Evolutionary conservation across 2,329 filamentous ascomycete species (phyloP).

Genomic region (Mycosphaerella sp.): DNA sequence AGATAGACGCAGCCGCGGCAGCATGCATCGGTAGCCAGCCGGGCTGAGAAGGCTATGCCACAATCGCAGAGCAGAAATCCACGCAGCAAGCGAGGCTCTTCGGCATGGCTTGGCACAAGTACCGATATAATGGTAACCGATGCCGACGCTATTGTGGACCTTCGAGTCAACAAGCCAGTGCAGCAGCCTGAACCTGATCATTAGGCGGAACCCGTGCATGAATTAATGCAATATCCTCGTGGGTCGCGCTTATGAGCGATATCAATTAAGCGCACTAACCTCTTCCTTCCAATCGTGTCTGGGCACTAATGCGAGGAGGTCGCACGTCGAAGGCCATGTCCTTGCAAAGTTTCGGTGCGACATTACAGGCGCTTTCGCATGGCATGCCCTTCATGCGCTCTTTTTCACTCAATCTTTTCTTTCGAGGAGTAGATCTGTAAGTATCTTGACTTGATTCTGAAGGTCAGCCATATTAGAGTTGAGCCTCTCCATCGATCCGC

Average conservation of each 20-base stretch:
- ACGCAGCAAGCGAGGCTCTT: constrained; percentile 7
- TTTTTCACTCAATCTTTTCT: constrained; percentile 4
- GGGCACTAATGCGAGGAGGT: neutral
- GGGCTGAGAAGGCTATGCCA: constrained; percentile 19
- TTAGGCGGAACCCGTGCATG: constrained; percentile 4
- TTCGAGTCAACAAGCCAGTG: constrained; percentile 4
- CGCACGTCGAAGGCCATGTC: constrained; percentile 2
- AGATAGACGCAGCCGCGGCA: constrained; percentile 13
- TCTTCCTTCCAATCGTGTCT: constrained; percentile 6
- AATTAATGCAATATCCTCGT: constrained; percentile 11
- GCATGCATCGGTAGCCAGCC: constrained; percentile 20
- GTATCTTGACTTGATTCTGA: constrained; percentile 19
- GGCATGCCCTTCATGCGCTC: constrained; percentile 4
- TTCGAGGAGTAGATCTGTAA: constrained; percentile 18
- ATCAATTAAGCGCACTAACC: constrained; percentile 10
- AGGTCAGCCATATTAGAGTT: constrained; percentile 22
- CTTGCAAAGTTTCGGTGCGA: constrained; percentile 5
- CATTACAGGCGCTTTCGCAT: constrained; percentile 9
- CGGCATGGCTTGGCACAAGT: constrained; percentile 10
- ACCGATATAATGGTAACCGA: constrained; percentile 10
- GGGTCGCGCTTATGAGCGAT: constrained; percentile 10
- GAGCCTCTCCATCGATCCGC: constrained; percentile 18
- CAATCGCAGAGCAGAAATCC: constrained; percentile 7
- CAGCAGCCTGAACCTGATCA: constrained; percentile 4
- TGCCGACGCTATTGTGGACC: constrained; percentile 7